Evolutionary conservation across 2,329 filamentous ascomycete species (phyloP).

Genomic region (Verticillium longisporum): DNA sequence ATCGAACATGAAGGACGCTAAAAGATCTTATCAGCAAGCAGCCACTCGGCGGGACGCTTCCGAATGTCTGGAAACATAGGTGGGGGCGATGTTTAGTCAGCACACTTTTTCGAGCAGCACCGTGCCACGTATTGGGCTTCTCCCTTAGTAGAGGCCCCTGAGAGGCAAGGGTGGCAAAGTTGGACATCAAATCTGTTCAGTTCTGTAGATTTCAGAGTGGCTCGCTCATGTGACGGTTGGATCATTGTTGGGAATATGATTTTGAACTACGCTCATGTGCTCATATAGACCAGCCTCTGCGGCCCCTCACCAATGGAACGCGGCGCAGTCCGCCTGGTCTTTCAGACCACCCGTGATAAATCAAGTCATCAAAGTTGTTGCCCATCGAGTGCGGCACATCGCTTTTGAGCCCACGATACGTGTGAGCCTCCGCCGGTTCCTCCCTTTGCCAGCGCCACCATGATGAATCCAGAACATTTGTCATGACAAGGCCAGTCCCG

Average conservation of each 20-base stretch:
- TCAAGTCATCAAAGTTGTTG: neutral
- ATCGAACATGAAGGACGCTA: neutral
- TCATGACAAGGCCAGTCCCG: neutral
- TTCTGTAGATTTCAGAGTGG: too few relatives aligned
- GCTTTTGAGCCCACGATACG: neutral
- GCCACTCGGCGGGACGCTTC: too few relatives aligned
- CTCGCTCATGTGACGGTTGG: neutral
- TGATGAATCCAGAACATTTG: neutral
- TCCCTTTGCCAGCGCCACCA: neutral
- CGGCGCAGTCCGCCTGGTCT: neutral
- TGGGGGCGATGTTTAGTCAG: too few relatives aligned
- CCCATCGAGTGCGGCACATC: neutral
- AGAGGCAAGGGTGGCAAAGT: too few relatives aligned
- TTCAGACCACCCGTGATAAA: neutral
- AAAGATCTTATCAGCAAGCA: neutral
- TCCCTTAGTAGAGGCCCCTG: too few relatives aligned
- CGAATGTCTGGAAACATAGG: too few relatives aligned
- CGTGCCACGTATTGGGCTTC: too few relatives aligned
- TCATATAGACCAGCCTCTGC: neutral
- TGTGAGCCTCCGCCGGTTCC: neutral
- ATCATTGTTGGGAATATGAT: neutral
- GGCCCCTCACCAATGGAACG: neutral
- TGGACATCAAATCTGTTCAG: too few relatives aligned
- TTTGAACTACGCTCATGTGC: neutral
- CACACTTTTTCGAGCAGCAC: too few relatives aligned